Percentiles rank a stretch among this genome's conserved stretches.
These are phyloP conservation scores for Pythium biforme DNA, from an alignment of 352 stramenopile genomes.

Conservation along the genomic window DNA sequence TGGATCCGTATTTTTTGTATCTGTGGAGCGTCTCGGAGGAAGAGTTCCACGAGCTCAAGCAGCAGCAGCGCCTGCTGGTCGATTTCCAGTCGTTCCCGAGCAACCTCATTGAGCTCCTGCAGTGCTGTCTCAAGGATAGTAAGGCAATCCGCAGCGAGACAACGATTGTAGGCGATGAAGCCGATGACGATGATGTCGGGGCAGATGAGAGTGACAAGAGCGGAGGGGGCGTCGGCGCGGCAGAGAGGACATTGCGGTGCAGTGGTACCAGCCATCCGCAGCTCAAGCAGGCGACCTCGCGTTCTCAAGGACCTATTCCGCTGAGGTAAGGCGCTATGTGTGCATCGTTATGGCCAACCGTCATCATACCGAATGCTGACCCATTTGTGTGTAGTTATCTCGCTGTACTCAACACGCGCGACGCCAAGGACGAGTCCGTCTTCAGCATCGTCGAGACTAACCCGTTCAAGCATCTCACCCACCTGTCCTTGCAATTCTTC, in stretches of 20 bases:
- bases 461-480: constrained; percentile 93
- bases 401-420: constrained; percentile 75
- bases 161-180: background rate
- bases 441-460: constrained; percentile 95
- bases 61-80: constrained; percentile 91
- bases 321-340: constrained; percentile 38
- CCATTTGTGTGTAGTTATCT: constrained; percentile 59
- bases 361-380: background rate
- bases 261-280: background rate
- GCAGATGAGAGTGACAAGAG: constrained; percentile 14
- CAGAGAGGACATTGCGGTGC: background rate
- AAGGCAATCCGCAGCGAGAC: constrained; percentile 32
- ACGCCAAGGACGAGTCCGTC: constrained; percentile 55
- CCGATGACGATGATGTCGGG: background rate
- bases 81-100: constrained; percentile 91
- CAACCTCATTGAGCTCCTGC: constrained; percentile 92
- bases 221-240: background rate
- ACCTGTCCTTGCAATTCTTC: constrained; percentile 88
- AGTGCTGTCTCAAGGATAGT: constrained; percentile 84
- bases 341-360: background rate
- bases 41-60: constrained; percentile 94
- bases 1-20: constrained; percentile 91
- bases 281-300: constrained; percentile 30
- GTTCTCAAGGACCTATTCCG: constrained; percentile 67
- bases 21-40: constrained; percentile 93